A percentile compares a stretch with the other conserved stretches of the same genome.
phyloP scores from a whole-genome alignment of 2,329 filamentous ascomycete species.

The Purpureocillium lavendulum region DNA sequence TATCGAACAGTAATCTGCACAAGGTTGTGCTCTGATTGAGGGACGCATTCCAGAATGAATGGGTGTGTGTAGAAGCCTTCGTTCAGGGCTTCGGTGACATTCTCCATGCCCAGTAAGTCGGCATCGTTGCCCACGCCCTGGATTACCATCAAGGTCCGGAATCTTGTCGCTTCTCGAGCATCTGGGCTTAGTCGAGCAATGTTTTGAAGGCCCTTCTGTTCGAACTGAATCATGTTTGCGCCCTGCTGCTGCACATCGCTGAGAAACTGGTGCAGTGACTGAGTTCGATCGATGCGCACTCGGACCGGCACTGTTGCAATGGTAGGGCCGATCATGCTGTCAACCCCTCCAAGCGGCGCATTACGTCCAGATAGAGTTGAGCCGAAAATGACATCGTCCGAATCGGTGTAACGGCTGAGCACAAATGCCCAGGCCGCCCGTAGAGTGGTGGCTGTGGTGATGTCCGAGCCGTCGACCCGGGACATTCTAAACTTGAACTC shows the following conservation, averaged over 20 bases:
- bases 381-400: constrained; percentile 16
- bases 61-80: constrained; percentile 1
- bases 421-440: constrained; percentile 17
- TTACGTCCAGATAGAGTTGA: constrained; percentile 18
- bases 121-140: constrained; percentile 5
- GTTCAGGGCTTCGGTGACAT: background rate
- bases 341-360: constrained; percentile 15
- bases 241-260: constrained; percentile 6
- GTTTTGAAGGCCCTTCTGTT: constrained; percentile 14
- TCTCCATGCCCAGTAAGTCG: constrained; percentile 1
- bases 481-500: constrained; percentile 1
- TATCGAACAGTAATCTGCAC: constrained; percentile 3
- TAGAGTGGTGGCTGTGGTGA: constrained; percentile 12
- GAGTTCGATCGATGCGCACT: constrained; percentile 6
- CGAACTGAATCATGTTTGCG: constrained; percentile 7
- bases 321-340: constrained; percentile 18
- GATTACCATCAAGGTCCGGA: constrained; percentile 17
- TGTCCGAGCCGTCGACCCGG: background rate
- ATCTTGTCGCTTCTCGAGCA: constrained; percentile 13
- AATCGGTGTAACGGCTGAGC: constrained; percentile 11
- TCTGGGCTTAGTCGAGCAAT: constrained; percentile 10
- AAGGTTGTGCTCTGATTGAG: background rate
- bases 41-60: constrained; percentile 1
- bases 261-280: constrained; percentile 10
- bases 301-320: constrained; percentile 21